Percentiles rank a stretch among this genome's conserved stretches.
These are phyloP conservation scores for Candida sp. DNA, from an alignment of 1,139 yeast genomes.

Conservation along the genomic window DNA sequence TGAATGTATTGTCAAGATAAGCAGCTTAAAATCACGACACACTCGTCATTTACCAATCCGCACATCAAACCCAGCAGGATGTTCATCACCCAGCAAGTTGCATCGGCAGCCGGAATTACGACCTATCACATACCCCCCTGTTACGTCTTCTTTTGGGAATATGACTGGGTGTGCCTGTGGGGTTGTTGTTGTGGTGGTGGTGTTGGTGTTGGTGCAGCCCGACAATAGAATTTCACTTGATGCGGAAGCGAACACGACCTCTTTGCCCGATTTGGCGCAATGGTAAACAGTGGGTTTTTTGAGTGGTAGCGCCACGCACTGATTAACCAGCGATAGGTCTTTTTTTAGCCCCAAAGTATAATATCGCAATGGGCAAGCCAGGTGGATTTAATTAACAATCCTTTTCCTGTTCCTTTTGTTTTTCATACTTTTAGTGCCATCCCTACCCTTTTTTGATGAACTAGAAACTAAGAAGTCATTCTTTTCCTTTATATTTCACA, in stretches of 20 bases:
- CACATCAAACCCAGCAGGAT: background rate
- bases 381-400: background rate
- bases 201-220: too few species aligned
- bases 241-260: background rate
- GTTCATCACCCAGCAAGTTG: background rate
- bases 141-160: background rate
- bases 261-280: background rate
- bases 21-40: too few species aligned
- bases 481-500: background rate
- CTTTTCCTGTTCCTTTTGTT: background rate
- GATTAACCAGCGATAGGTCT: background rate
- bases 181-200: too few species aligned
- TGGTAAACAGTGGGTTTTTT: background rate
- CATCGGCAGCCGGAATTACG: background rate
- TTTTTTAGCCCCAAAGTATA: background rate
- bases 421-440: too few species aligned
- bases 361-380: too few species aligned
- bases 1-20: too few species aligned
- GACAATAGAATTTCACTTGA: background rate
- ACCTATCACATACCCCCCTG: background rate
- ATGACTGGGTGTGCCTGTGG: too few species aligned
- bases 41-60: background rate
- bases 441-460: background rate
- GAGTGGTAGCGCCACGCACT: background rate
- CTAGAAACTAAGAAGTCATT: background rate